Percentiles rank a stretch among this genome's conserved stretches.
Evolutionary conservation across 192 early-diverging fungal genomes (phyloP).

Genomic region (Rhizophagus prolifer): DNA sequence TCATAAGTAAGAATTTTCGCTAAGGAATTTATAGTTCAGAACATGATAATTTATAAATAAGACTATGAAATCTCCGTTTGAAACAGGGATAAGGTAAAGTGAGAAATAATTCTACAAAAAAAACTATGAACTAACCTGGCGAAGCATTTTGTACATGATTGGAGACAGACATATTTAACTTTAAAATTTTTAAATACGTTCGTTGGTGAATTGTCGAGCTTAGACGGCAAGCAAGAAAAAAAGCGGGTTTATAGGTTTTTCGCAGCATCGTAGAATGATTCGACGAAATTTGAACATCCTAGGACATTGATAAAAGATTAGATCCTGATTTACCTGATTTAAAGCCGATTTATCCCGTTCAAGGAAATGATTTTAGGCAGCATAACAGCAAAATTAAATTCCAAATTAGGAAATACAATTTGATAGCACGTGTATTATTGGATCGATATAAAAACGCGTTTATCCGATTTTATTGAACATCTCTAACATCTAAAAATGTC

Average conservation of each 20-base stretch:
- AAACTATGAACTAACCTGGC: background rate
- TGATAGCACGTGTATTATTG: no score
- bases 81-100: background rate
- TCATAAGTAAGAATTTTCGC: slow-evolving; percentile 68
- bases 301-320: no score
- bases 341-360: no score
- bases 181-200: background rate
- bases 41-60: no score
- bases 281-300: no score
- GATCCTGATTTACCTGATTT: no score
- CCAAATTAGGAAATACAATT: no score
- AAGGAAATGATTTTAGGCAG: no score
- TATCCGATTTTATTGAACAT: background rate
- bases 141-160: background rate
- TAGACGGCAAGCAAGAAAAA: background rate
- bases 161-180: background rate
- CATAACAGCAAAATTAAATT: no score
- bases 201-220: background rate
- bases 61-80: no score
- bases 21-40: background rate
- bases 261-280: background rate
- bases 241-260: background rate
- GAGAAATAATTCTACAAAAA: no score
- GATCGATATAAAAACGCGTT: background rate
- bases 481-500: background rate